Conservation (phyloP, 2,329 filamentous ascomycete species). For the Colletotrichum gigasporum region DNA sequence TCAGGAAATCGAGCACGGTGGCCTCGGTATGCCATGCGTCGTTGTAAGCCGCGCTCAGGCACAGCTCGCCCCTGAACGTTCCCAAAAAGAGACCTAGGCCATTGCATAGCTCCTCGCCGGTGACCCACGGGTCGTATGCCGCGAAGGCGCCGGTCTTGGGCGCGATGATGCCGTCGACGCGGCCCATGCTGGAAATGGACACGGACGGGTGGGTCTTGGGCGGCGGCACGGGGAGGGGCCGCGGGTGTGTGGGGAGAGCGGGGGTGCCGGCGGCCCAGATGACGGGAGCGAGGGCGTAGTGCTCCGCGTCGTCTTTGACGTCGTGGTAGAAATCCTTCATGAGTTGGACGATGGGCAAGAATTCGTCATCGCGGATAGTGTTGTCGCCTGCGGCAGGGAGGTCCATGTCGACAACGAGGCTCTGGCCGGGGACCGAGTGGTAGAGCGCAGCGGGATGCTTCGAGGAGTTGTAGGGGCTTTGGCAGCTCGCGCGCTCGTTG, state of each 20-base stretch:
- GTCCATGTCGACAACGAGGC: constrained; percentile 39
- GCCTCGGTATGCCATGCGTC: constrained; percentile 49
- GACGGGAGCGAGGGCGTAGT: constrained; percentile 37
- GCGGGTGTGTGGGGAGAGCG: constrained; percentile 7
- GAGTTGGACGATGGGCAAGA: constrained; percentile 34
- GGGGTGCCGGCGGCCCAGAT: constrained; percentile 36
- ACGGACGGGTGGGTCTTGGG: constrained; percentile 39
- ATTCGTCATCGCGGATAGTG: constrained; percentile 32
- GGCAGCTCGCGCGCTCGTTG: constrained; percentile 41
- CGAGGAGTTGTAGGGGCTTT: constrained; percentile 34
- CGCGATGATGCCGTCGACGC: constrained; percentile 45
- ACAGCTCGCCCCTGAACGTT: constrained; percentile 46
- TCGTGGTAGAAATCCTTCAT: constrained; percentile 40
- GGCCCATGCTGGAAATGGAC: constrained; percentile 46
- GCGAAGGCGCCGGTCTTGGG: constrained; percentile 39
- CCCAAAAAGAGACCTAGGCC: constrained; percentile 50
- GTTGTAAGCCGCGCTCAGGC: constrained; percentile 51
- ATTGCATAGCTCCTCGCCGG: constrained; percentile 53
- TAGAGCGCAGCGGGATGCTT: constrained; percentile 41
- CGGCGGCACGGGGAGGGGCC: constrained; percentile 34
- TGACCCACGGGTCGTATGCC: constrained; percentile 51
- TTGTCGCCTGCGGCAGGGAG: constrained; percentile 8
- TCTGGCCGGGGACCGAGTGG: constrained; percentile 41
- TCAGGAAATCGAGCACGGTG: constrained; percentile 35
- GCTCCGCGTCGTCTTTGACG: constrained; percentile 41